Evolutionary conservation across 495 filamentous ascomycete species (phyloP).

Genomic region (Copromyces sp.): DNA sequence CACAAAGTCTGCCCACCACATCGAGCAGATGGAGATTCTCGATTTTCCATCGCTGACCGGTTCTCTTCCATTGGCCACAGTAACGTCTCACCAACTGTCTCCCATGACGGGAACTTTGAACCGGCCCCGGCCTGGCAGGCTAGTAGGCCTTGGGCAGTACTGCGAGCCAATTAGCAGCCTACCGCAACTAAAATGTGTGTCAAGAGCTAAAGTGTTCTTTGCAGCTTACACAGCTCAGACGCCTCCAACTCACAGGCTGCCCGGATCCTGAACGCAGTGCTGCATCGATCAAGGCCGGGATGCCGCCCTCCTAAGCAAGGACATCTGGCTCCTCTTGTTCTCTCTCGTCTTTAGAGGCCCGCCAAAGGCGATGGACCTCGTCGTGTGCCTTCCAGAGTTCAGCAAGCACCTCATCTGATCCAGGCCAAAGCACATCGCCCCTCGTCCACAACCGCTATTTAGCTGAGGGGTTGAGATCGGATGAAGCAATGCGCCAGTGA

Average conservation of each 20-base stretch:
- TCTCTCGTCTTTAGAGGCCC: background rate
- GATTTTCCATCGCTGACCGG: background rate
- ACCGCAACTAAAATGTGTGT: background rate
- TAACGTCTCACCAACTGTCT: background rate
- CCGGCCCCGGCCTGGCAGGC: background rate
- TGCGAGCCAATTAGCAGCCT: background rate
- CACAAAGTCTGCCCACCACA: background rate
- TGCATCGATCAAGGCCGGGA: background rate
- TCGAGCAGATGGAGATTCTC: background rate
- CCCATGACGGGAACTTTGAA: background rate
- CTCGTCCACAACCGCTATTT: background rate
- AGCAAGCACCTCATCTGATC: background rate
- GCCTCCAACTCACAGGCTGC: background rate
- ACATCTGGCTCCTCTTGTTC: background rate
- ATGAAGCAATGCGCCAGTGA: background rate
- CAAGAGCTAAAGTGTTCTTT: background rate
- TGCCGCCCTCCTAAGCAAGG: background rate
- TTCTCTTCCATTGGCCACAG: background rate
- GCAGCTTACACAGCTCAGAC: background rate
- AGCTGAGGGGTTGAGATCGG: background rate
- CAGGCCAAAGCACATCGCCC: background rate
- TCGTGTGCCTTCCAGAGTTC: background rate
- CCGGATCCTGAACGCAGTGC: background rate
- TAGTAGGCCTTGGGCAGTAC: background rate
- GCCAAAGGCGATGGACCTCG: background rate